phyloP scores from a whole-genome alignment of 345 rosid species.

The Ceriops decandra region DNA sequence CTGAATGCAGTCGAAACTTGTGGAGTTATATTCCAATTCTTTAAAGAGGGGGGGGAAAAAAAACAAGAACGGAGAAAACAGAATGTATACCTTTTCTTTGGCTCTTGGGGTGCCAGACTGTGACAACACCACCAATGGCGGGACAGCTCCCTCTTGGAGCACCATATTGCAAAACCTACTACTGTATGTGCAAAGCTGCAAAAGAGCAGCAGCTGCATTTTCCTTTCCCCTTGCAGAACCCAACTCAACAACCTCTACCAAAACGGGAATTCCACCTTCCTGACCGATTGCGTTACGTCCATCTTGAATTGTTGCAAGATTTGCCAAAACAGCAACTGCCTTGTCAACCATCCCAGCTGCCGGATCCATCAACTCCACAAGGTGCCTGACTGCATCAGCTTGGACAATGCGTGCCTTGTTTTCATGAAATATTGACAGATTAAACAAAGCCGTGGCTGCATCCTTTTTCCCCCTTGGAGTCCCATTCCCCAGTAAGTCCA shows the following conservation, averaged over 20 bases:
- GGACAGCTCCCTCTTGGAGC: slow-evolving; percentile 92
- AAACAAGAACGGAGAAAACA: background rate
- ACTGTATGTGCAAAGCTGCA: slow-evolving; percentile 69
- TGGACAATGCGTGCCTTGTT: slow-evolving; percentile 73
- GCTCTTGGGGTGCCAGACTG: slow-evolving; percentile 87
- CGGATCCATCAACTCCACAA: slow-evolving; percentile 88
- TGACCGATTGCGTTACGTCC: slow-evolving; percentile 79
- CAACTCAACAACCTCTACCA: slow-evolving; percentile 95
- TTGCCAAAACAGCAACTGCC: slow-evolving; percentile 86
- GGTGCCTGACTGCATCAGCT: slow-evolving; percentile 85
- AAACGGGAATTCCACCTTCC: slow-evolving; percentile 68
- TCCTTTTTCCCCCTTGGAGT: slow-evolving; percentile 86
- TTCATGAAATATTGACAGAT: slow-evolving; percentile 74
- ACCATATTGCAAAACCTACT: slow-evolving; percentile 55
- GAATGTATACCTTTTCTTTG: slow-evolving; percentile 68
- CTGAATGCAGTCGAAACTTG: slow-evolving; percentile 37
- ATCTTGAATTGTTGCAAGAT: slow-evolving; percentile 77
- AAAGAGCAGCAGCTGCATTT: slow-evolving; percentile 88
- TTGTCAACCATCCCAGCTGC: slow-evolving; percentile 91
- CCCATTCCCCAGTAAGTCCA: slow-evolving; percentile 73
- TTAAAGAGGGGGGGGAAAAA: background rate
- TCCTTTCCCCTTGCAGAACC: slow-evolving; percentile 94
- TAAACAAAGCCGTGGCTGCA: slow-evolving; percentile 88
- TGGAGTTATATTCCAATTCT: background rate
- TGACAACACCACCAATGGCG: slow-evolving; percentile 83